Evolutionary conservation across 2,329 filamentous ascomycete genomes (phyloP), one percentile per base, ranked within the genome.

Genomic region (Phaeoacremonium minimum): DNA sequence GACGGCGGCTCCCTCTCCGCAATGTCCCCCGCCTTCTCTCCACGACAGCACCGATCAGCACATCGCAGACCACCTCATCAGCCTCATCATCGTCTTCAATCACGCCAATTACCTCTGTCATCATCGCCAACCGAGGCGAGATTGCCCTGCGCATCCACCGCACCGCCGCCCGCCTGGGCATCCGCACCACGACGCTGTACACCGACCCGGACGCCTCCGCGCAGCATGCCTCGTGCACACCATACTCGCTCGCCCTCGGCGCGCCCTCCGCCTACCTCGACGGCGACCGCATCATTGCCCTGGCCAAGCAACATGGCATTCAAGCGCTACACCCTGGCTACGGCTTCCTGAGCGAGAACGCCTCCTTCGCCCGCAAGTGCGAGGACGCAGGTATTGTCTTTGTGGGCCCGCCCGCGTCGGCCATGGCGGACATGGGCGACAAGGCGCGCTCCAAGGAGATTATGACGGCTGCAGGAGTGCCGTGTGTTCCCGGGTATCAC

Each of bases 61-160:
- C n/a, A n/a, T n/a, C n/a, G n/a, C n/a, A n/a, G n/a, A 47, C 45
- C 20, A 38, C 39, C n/a, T 47, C 45, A 19, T 49, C 61, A 31
- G 57, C 64, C 38, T 53, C 55, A 20, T 43, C 54, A 37, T 50
- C 51, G 16, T 55, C 57, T 35, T 47, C 55, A 9, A 50, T 64
- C 31, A 71, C 67, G 12, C 73, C 77, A 18, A 77, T 83, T 47
- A 81, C 80, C 37, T 95, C 89, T 7, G 85, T 97, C 29, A 75
- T 98, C 16, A 97, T 98, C 57, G 93, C 93, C 36, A 98, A 98
- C 60, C 83, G 93, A 50, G 93, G 93, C 51, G 93, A 98, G 64
- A 98, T 98, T 51, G 93, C 93, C 33, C 73, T 98, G 57, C 86
- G 93, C 48, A 93, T 98, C 48, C 85, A 90, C 47, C 80, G 83